These are phyloP conservation scores for Pseudomicrostroma phylloplanum DNA, from an alignment of 1,284 basidiomycete genomes.

Conservation along the genomic window DNA sequence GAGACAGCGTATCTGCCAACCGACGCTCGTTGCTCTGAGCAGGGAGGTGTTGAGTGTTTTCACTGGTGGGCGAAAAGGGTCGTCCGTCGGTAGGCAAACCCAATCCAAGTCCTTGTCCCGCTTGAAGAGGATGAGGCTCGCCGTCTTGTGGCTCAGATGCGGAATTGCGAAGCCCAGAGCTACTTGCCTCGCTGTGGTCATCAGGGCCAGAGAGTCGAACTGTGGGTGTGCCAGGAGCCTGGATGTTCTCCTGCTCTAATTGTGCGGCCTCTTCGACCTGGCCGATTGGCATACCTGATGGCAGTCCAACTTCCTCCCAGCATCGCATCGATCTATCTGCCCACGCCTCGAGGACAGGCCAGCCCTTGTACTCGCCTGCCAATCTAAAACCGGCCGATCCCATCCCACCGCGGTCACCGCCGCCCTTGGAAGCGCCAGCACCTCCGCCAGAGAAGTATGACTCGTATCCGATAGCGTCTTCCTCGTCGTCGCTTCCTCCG, in stretches of 20 bases:
- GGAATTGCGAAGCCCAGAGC: constrained; percentile 21
- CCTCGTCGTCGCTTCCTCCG: constrained; percentile 33
- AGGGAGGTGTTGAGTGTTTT: too few relatives aligned
- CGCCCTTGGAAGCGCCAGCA: constrained; percentile 29
- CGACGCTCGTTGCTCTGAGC: not conserved
- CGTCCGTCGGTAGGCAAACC: not conserved
- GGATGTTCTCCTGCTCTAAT: constrained; percentile 17
- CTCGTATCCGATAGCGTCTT: constrained; percentile 46
- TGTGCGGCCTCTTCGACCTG: constrained; percentile 27
- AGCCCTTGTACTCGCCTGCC: constrained; percentile 41
- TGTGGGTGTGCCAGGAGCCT: not conserved
- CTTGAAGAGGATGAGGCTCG: constrained; percentile 14
- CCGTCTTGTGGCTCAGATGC: not conserved
- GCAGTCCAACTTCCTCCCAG: constrained; percentile 42
- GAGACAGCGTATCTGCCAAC: constrained; percentile 14
- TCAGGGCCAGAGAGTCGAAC: too few relatives aligned
- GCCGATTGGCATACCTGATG: constrained; percentile 26
- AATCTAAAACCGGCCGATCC: constrained; percentile 38
- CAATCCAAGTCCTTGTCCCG: constrained; percentile 4
- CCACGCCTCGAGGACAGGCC: constrained; percentile 48
- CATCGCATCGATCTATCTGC: constrained; percentile 41
- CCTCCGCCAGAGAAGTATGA: constrained; percentile 43
- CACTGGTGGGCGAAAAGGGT: not conserved
- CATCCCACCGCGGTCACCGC: constrained; percentile 41
- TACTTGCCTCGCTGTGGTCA: constrained; percentile 6